phyloP scores from a whole-genome alignment of 2,329 filamentous ascomycete genomes.

The Colletotrichum destructivum region DNA sequence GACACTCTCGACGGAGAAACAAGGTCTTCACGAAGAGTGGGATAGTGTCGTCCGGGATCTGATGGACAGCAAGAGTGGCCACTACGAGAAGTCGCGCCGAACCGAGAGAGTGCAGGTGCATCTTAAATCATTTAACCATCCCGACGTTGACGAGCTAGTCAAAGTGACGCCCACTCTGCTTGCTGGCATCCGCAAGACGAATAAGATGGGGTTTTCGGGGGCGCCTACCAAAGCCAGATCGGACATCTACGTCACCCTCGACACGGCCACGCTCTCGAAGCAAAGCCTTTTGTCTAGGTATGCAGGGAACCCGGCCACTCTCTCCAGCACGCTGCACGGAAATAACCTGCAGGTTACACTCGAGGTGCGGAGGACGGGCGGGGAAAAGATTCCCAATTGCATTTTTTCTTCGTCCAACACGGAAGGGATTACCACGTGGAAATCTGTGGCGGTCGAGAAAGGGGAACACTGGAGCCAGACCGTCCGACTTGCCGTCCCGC shows the following conservation, averaged over 20 bases:
- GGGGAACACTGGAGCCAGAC: constrained; percentile 92
- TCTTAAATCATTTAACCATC: constrained; percentile 82
- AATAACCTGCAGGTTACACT: constrained; percentile 89
- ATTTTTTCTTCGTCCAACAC: constrained; percentile 90
- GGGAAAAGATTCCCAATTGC: constrained; percentile 88
- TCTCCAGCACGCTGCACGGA: constrained; percentile 74
- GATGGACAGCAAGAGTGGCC: constrained; percentile 80
- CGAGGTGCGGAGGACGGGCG: constrained; percentile 85
- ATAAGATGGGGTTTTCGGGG: constrained; percentile 93
- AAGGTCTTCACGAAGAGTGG: constrained; percentile 76
- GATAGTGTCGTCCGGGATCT: constrained; percentile 81
- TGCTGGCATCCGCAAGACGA: constrained; percentile 84
- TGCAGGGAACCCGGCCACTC: constrained; percentile 81
- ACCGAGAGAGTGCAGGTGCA: constrained; percentile 86
- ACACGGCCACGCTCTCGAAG: constrained; percentile 82
- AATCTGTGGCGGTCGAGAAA: constrained; percentile 84
- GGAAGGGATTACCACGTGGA: constrained; percentile 85
- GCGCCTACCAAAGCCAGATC: constrained; percentile 90
- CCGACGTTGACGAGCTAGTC: constrained; percentile 85
- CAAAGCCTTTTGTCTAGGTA: constrained; percentile 80
- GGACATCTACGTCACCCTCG: constrained; percentile 94
- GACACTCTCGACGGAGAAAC: constrained; percentile 68
- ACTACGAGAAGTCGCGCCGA: constrained; percentile 80
- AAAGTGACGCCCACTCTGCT: constrained; percentile 90
- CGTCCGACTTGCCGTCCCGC: constrained; percentile 83